phyloP scores from a whole-genome alignment of 2,329 filamentous ascomycete species.

The Neonectria sp. region DNA sequence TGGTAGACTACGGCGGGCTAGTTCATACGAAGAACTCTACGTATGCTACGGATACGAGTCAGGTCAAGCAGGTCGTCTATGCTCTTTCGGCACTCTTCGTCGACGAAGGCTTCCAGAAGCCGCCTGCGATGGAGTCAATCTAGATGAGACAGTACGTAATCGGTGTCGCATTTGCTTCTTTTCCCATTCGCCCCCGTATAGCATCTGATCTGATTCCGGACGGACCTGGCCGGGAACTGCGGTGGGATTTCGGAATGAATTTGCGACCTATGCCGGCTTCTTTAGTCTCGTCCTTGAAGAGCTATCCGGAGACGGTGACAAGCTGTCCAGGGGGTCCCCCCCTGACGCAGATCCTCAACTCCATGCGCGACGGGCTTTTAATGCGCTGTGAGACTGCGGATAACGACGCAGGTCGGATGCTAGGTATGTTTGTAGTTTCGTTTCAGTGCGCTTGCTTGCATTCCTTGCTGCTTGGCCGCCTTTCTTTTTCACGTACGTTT shows the following conservation, averaged over 20 bases:
- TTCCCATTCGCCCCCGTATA: slow-evolving; percentile 8
- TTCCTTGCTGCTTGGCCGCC: slow-evolving; percentile 15
- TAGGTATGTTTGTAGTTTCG: slow-evolving; percentile 36
- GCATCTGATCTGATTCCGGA: slow-evolving; percentile 2
- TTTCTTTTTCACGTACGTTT: slow-evolving; percentile 47
- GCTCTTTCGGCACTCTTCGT: slow-evolving; percentile 17
- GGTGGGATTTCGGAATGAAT: neutral
- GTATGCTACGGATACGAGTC: slow-evolving; percentile 1
- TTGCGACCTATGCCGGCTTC: slow-evolving; percentile 1
- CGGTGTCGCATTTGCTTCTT: slow-evolving; percentile 10
- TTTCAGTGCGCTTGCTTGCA: slow-evolving; percentile 38
- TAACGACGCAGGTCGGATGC: slow-evolving; percentile 9
- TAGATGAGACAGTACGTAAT: slow-evolving; percentile 28
- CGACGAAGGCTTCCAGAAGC: slow-evolving; percentile 40
- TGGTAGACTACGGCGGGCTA: neutral
- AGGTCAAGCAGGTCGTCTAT: neutral
- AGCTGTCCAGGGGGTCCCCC: slow-evolving; percentile 12
- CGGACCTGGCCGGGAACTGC: slow-evolving; percentile 10
- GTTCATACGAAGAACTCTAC: slow-evolving; percentile 20
- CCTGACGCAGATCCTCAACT: slow-evolving; percentile 30
- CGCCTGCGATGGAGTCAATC: slow-evolving; percentile 22
- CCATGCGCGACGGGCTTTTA: slow-evolving; percentile 14
- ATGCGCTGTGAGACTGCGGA: neutral
- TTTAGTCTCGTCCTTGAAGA: neutral
- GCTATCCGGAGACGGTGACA: slow-evolving; percentile 1